These are phyloP conservation scores for Pulveroboletus sp. DNA, from an alignment of 768 basidiomycete genomes.

Conservation along the genomic window DNA sequence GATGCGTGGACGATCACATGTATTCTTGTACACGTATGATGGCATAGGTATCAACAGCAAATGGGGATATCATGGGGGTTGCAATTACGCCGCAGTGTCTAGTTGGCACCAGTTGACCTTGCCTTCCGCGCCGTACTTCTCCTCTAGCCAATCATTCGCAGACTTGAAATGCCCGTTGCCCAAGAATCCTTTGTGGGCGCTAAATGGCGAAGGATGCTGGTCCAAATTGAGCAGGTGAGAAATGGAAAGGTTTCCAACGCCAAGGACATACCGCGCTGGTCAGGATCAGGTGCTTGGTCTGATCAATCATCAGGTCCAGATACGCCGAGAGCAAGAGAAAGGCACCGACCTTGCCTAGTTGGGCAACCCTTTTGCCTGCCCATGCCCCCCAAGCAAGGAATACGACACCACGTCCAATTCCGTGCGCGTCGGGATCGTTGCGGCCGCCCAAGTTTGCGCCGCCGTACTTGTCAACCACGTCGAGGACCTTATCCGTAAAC, in stretches of 20 bases:
- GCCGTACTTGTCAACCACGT: conserved; percentile 71
- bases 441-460: conserved; percentile 57
- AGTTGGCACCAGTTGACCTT: conserved; percentile 71
- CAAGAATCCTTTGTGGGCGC: conserved; percentile 75
- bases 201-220: conserved; percentile 82
- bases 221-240: conserved; percentile 27
- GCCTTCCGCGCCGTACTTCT: conserved; percentile 69
- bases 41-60: conserved; percentile 26
- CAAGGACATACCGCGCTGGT: conserved; percentile 59
- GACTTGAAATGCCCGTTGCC: conserved; percentile 86
- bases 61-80: conserved; percentile 19
- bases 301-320: conserved; percentile 20
- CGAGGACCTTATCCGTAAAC: conserved; percentile 81
- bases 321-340: conserved; percentile 9
- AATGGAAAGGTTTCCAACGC: conserved; percentile 14
- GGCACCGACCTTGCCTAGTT: conserved; percentile 60
- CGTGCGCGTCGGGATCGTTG: conserved; percentile 36
- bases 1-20: conserved; percentile 13
- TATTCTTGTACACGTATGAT: conserved; percentile 17
- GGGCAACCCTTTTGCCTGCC: conserved; percentile 79
- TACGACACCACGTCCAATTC: conserved; percentile 68
- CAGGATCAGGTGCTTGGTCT: conserved; percentile 80
- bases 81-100: conserved; percentile 20
- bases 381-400: conserved; percentile 91
- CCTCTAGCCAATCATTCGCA: conserved; percentile 83